These are phyloP conservation scores for Nidularia pulvinata DNA, from an alignment of 768 basidiomycete genomes.

Conservation along the genomic window DNA sequence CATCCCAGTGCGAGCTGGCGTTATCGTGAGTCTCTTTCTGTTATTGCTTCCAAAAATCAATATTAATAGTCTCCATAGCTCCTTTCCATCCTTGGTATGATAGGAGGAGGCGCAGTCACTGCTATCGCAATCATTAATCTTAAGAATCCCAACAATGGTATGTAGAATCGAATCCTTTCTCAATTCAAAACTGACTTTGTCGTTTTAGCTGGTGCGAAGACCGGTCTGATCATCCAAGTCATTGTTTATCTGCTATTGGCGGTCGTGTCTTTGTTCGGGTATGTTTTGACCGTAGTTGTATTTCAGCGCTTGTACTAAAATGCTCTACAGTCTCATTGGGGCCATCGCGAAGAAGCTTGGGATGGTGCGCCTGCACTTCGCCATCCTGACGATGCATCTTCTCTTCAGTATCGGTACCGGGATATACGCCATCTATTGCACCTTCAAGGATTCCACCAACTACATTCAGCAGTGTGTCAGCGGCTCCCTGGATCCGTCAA, in stretches of 20 bases:
- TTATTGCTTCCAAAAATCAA: not conserved
- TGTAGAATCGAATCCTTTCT: not conserved
- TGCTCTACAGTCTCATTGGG: constrained; percentile 33
- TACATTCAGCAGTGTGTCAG: constrained; percentile 35
- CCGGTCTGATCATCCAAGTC: constrained; percentile 38
- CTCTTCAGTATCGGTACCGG: constrained; percentile 43
- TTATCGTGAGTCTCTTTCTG: constrained; percentile 30
- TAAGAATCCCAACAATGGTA: constrained; percentile 18
- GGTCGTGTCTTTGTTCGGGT: constrained; percentile 46
- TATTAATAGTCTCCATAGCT: constrained; percentile 19
- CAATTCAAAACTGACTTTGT: not conserved
- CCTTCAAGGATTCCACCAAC: constrained; percentile 37
- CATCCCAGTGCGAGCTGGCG: constrained; percentile 47
- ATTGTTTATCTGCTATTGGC: constrained; percentile 38
- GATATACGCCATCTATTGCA: constrained; percentile 38
- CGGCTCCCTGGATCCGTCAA: constrained; percentile 20
- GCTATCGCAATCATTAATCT: constrained; percentile 34
- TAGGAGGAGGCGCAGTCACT: constrained; percentile 37
- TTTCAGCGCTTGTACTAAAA: not conserved
- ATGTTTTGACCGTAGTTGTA: constrained; percentile 4
- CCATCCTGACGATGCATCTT: constrained; percentile 37
- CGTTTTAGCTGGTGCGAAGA: constrained; percentile 29
- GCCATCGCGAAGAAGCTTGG: constrained; percentile 35
- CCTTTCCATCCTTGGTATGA: constrained; percentile 40
- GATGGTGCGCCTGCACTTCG: constrained; percentile 41